phyloP scores from a whole-genome alignment of 73 alveolate genomes.

The Strombidium stylifer region DNA sequence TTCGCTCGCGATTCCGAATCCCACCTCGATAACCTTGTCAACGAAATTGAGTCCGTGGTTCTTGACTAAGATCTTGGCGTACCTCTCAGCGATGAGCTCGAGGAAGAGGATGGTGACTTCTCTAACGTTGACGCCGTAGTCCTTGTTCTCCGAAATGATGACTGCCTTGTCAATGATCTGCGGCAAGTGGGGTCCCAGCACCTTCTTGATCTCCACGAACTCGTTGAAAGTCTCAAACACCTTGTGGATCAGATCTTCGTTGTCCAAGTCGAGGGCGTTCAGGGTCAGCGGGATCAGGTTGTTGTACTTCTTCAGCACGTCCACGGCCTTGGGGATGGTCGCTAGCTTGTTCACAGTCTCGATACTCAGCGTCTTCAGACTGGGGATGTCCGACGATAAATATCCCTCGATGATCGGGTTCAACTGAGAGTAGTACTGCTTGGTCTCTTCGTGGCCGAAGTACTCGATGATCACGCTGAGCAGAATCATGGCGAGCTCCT shows the following conservation, averaged over 20 bases:
- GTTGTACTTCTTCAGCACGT: conserved; percentile 36
- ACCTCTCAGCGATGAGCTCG: conserved; percentile 50
- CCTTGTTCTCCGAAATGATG: conserved; percentile 29
- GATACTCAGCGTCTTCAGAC: conserved; percentile 33
- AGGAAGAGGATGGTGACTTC: conserved; percentile 55
- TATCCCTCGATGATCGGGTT: conserved; percentile 45
- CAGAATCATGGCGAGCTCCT: conserved; percentile 53
- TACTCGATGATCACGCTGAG: conserved; percentile 60
- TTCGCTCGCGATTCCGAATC: conserved; percentile 51
- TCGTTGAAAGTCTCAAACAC: conserved; percentile 59
- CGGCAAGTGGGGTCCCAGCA: conserved; percentile 41
- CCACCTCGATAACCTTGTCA: conserved; percentile 36
- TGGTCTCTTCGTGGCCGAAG: conserved; percentile 52
- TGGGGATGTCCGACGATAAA: conserved; percentile 12
- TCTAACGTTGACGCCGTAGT: conserved; percentile 28
- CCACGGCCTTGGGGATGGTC: conserved; percentile 37
- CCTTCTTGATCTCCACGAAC: conserved; percentile 45
- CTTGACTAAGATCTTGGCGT: conserved; percentile 39
- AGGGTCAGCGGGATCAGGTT: conserved; percentile 47
- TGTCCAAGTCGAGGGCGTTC: conserved; percentile 34
- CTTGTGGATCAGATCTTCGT: conserved; percentile 56
- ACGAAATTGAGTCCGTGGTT: conserved; percentile 28
- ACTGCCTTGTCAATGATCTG: conserved; percentile 47
- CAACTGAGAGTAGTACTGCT: conserved; percentile 36
- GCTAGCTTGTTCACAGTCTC: conserved; percentile 60